Evolutionary conservation across 306 rosid genomes (phyloP).

Genomic region (Quillaja saponaria): DNA sequence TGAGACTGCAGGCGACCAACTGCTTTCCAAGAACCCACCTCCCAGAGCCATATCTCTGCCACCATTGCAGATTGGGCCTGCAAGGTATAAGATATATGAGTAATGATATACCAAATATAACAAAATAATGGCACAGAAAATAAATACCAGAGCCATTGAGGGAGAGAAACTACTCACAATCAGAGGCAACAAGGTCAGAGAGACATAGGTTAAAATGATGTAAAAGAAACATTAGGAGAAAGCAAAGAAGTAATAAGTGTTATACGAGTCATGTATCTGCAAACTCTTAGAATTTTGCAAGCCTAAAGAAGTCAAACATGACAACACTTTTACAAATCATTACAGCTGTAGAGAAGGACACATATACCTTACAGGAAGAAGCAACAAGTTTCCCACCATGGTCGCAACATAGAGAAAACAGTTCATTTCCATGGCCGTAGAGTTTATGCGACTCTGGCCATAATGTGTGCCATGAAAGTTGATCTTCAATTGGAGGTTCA

Average conservation of each 20-base stretch:
- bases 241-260: constrained; percentile 15
- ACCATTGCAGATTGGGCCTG: constrained; percentile 86
- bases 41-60: constrained; percentile 97
- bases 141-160: constrained; percentile 6
- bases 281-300: neutral
- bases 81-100: constrained; percentile 7
- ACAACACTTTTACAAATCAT: constrained; percentile 6
- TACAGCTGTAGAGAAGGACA: constrained; percentile 19
- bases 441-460: constrained; percentile 99
- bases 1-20: constrained; percentile 83
- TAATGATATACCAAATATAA: constrained; percentile 13
- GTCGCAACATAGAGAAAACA: constrained; percentile 85
- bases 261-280: neutral
- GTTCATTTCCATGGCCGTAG: constrained; percentile 96
- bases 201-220: constrained; percentile 3
- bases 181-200: constrained; percentile 11
- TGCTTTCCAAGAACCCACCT: constrained; percentile 89
- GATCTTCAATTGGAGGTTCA: constrained; percentile 96
- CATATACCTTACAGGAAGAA: constrained; percentile 90
- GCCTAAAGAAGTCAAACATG: neutral
- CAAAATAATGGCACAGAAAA: constrained; percentile 13
- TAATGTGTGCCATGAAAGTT: constrained; percentile 91
- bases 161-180: constrained; percentile 5
- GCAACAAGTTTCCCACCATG: constrained; percentile 84
- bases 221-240: neutral